Percentiles rank a stretch among this genome's conserved stretches.
These are phyloP conservation scores for Melocanna baccifera DNA, from an alignment of 176 grass and related monocot species.

Conservation along the genomic window DNA sequence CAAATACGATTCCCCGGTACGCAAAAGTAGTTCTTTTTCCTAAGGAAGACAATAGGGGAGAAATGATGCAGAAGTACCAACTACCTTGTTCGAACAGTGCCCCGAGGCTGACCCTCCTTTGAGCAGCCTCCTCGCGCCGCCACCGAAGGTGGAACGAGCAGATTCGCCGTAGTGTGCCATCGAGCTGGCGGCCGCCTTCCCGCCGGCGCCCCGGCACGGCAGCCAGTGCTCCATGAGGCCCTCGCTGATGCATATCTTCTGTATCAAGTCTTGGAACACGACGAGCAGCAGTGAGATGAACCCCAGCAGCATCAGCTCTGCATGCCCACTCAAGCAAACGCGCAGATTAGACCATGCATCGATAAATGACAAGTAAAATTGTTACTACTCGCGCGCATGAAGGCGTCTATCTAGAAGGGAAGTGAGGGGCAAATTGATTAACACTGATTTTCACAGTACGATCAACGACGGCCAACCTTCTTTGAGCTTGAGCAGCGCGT, in stretches of 20 bases:
- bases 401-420: too few species aligned
- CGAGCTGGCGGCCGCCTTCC: neutral
- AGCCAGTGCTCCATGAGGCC: conserved; percentile 45
- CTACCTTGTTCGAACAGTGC: conserved; percentile 41
- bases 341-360: neutral
- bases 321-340: neutral
- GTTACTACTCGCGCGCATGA: too few species aligned
- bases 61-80: neutral
- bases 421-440: too few species aligned
- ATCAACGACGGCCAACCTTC: conserved; percentile 51
- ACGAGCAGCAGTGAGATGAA: conserved; percentile 79
- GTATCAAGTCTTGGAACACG: conserved; percentile 49
- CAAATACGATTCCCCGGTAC: too few species aligned
- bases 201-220: conserved; percentile 32
- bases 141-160: neutral
- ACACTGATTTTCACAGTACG: neutral
- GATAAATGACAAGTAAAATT: neutral
- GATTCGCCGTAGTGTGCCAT: conserved; percentile 1
- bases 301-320: conserved; percentile 85
- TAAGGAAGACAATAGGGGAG: too few species aligned
- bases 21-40: too few species aligned
- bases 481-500: conserved; percentile 74
- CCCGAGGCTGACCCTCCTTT: neutral
- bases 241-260: conserved; percentile 58
- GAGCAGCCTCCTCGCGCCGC: conserved; percentile 37